Base-by-base conservation (phyloP, 352 stramenopile genomes). In the Pythium folliculosum region DNA sequence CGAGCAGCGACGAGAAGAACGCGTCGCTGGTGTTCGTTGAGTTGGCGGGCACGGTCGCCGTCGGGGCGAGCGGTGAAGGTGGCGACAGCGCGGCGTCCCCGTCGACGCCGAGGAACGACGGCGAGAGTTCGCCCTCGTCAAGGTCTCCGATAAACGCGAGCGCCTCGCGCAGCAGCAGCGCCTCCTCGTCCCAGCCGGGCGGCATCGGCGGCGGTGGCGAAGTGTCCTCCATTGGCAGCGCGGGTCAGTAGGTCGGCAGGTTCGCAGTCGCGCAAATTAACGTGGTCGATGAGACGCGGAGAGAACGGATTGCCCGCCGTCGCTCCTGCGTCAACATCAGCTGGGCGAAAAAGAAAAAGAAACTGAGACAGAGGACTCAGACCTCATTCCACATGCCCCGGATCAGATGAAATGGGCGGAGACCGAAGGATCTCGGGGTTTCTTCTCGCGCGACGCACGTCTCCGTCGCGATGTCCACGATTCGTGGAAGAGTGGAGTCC, bases 141-240 rank as follows among this genome's bases (percentile, higher is more conserved):
- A 52, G 43, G 59, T 65, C 59, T 65, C 59, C 59, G 48, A 65
- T 57, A 43, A 65, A 65, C 35, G 2, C 47, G n/a, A 65, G 38
- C 16, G 59, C 59, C 10, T 65, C 59, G 14, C 49, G 37, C 35
- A 65, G 35, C 32, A 57, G 45, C 32, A 57, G 45, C 47, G 35
- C 35, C 21, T 65, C 59, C 6, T 65, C 47, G 16, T 50, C 35
- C 40, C 44, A 50, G 38, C 9, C 25, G 14, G 17, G 5, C 44
- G 44, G 19, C 12, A n/a, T 47, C 40, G 40, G 5, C 44, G n/a
- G 5, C 44, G 44, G 6, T 19, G 44, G 3, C 17, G 44, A 50
- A 25, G 19, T 12, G 44, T 50, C 14, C 5, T 40, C 50, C 50
- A 23, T 40, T 17, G 38, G 14, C 12, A 13, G 17, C 9, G 38